Evolutionary conservation across 2,329 filamentous ascomycete genomes (phyloP).

Genomic region (Diaporthe vexans): DNA sequence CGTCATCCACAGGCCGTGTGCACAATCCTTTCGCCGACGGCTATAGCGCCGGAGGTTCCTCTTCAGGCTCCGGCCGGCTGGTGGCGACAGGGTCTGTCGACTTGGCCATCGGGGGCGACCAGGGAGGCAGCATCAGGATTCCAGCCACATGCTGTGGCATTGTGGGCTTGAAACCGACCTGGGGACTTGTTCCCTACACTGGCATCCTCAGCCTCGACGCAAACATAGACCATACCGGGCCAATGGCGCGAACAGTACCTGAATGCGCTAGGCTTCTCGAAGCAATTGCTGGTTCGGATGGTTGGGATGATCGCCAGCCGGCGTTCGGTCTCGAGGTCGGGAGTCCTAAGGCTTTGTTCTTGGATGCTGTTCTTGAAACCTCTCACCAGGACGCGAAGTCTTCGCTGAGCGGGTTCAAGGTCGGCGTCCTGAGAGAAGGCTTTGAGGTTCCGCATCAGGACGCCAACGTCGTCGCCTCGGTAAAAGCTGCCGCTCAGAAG

Average conservation of each 20-base stretch:
- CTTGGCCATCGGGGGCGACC: slow-evolving; percentile 45
- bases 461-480: slow-evolving; percentile 54
- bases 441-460: slow-evolving; percentile 56
- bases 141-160: slow-evolving; percentile 51
- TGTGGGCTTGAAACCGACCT: slow-evolving; percentile 56
- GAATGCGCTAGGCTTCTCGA: slow-evolving; percentile 56
- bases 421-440: slow-evolving; percentile 62
- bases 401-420: slow-evolving; percentile 48
- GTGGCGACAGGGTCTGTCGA: slow-evolving; percentile 45
- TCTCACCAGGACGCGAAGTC: slow-evolving; percentile 16
- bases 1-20: slow-evolving; percentile 48
- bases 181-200: slow-evolving; percentile 60
- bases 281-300: slow-evolving; percentile 60
- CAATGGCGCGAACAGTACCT: slow-evolving; percentile 56
- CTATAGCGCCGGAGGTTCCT: slow-evolving; percentile 50
- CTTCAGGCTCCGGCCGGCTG: slow-evolving; percentile 50
- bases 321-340: slow-evolving; percentile 36
- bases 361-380: slow-evolving; percentile 31
- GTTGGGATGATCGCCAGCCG: slow-evolving; percentile 53
- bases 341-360: slow-evolving; percentile 35
- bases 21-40: slow-evolving; percentile 47
- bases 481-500: slow-evolving; percentile 52
- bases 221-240: slow-evolving; percentile 61
- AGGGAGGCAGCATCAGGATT: slow-evolving; percentile 51
- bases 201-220: slow-evolving; percentile 56